phyloP scores from a whole-genome alignment of 805 yeast species.

The Barnettozyma californica region DNA sequence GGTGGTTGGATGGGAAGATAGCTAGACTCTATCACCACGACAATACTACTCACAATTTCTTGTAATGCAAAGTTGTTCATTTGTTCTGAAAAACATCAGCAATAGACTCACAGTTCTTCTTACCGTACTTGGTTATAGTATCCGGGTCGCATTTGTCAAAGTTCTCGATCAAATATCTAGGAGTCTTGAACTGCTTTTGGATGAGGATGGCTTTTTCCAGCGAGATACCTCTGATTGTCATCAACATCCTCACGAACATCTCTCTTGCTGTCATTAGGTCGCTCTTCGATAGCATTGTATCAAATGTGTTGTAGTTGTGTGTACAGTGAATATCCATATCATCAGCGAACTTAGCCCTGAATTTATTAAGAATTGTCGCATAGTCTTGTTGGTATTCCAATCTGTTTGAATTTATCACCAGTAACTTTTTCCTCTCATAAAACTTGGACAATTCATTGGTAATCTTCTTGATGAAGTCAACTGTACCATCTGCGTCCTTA shows the following conservation, averaged over 20 bases:
- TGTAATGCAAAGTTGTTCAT: not conserved
- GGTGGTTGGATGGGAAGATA: too few relatives aligned
- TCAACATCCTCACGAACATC: conserved; percentile 65
- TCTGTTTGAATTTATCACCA: conserved; percentile 48
- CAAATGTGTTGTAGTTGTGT: conserved; percentile 51
- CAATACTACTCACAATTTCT: too few relatives aligned
- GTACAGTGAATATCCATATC: conserved; percentile 31
- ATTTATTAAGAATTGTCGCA: conserved; percentile 33
- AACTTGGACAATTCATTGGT: conserved; percentile 38
- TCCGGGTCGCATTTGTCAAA: conserved; percentile 28
- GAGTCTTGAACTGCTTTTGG: conserved; percentile 68
- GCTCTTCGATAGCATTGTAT: conserved; percentile 63
- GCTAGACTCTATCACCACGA: too few relatives aligned
- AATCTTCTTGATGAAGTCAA: conserved; percentile 46
- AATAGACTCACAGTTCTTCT: conserved; percentile 22
- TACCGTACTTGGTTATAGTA: conserved; percentile 26
- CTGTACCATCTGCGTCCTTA: conserved; percentile 68
- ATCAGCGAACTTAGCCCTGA: conserved; percentile 40
- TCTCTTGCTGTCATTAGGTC: conserved; percentile 69
- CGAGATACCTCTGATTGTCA: conserved; percentile 77
- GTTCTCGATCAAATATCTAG: conserved; percentile 49
- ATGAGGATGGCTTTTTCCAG: conserved; percentile 79
- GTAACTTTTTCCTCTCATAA: conserved; percentile 35
- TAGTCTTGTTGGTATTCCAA: conserved; percentile 49
- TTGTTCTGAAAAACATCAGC: conserved; percentile 13